Evolutionary conservation across 2,329 filamentous ascomycete genomes (phyloP), one percentile per base, ranked within the genome.

Genomic region (Podosphaera xanthii): DNA sequence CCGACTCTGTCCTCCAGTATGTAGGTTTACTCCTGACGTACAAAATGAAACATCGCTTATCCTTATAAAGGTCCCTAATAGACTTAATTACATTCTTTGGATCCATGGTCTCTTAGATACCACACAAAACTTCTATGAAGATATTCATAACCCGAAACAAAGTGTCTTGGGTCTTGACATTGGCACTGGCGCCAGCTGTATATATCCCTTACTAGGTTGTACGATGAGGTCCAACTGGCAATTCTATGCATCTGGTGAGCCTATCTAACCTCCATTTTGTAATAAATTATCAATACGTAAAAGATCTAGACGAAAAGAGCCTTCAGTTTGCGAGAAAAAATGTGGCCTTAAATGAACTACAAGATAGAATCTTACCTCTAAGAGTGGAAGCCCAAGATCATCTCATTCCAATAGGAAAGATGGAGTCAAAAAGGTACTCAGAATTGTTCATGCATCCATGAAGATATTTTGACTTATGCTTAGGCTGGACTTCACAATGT

Each of bases 21-120:
- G 62, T 56, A 34, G 35, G 14, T 22, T 31, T 7, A n/a, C 30
- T 7, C 38, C 2, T 31, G 10, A 49, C 6, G 10, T 22, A 42
- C n/a, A 22, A 14, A 33, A 35, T 38, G 22, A 44, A 22, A 30
- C n/a, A 40, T 1, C 2, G 1, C n/a, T 14, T 30, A 35, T 34
- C 42, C 5, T 35, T 58, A 46, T 8, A 2, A 36, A 78, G 77
- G 75, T 80, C 1, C 76, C 77, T 0, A 80, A 79, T 61, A 81
- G 89, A 57, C 83, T 94, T 70, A 92, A 91, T 67, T 98, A 98
- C 69, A 80, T 97, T 30, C 73, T 90, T 7, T 97, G 90, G 89
- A 74, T 97, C 0, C 88, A 94, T 66, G 76, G 78, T 2, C 77
- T 98, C 0, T 69, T 97, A 5, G 88, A 94, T 66, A 83, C 81